Evolutionary conservation across 1,284 basidiomycete genomes (phyloP).

Genomic region (Ganoderma meredithae): DNA sequence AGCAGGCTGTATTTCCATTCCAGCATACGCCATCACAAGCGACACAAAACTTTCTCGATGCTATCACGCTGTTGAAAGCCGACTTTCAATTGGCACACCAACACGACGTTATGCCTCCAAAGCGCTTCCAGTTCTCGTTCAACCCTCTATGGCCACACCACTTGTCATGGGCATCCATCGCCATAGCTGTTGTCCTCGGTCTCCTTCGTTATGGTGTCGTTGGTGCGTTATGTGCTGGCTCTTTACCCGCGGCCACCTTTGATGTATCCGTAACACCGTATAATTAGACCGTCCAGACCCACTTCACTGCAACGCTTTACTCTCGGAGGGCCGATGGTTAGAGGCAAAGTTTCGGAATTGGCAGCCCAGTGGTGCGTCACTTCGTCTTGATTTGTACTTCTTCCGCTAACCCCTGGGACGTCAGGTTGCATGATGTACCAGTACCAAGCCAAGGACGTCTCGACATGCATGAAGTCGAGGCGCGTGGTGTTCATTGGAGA

Average conservation of each 20-base stretch:
- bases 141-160: slow-evolving; percentile 65
- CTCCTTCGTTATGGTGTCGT: slow-evolving; percentile 53
- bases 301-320: slow-evolving; percentile 73
- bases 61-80: not conserved
- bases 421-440: slow-evolving; percentile 79
- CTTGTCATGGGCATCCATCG: slow-evolving; percentile 49
- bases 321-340: slow-evolving; percentile 82
- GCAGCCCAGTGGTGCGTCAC: slow-evolving; percentile 81
- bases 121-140: slow-evolving; percentile 44
- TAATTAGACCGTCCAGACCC: slow-evolving; percentile 73
- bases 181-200: slow-evolving; percentile 51
- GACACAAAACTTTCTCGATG: not conserved
- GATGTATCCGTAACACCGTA: not conserved
- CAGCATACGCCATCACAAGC: not conserved
- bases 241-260: not conserved
- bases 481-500: slow-evolving; percentile 85
- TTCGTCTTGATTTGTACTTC: too few relatives aligned
- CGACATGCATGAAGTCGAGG: slow-evolving; percentile 59
- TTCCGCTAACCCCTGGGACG: not conserved
- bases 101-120: slow-evolving; percentile 37
- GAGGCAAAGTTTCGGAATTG: slow-evolving; percentile 73
- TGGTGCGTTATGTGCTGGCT: slow-evolving; percentile 48
- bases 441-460: slow-evolving; percentile 63
- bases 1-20: not conserved
- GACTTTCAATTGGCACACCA: not conserved